Base-by-base conservation (phyloP, 345 rosid genomes). In the Geranium brycei region DNA sequence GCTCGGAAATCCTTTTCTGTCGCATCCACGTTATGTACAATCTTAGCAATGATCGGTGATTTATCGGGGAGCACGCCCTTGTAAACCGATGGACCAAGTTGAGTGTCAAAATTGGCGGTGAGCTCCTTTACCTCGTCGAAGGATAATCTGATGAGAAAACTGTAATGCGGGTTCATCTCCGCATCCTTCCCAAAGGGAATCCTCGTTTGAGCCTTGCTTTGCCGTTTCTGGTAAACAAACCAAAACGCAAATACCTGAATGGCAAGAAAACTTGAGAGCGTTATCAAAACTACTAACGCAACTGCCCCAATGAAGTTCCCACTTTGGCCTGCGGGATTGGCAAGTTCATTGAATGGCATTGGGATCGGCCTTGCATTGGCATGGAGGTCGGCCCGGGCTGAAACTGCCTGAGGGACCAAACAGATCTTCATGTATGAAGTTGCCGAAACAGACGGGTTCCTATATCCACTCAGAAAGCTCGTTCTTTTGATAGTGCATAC, bases 1-100 rank as follows among this genome's bases (percentile, higher is more conserved):
- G 84, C 82, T 69, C 89, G 69, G 73, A 87, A 87, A 64, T 80
- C 82, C 63, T 68, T 85, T 68, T 85, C 87, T 38, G 83, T 88
- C 66, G 83, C 88, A 61, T 80, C 82, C 23, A 83, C 81, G 0
- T 85, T 80, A 74, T 85, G 84, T 0, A 87, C 78, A 38, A 77
- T 82, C 74, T 87, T 87, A 59, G 81, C 88, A 5, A 90, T 87
- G 53, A 85, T 79, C 28, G 58, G 69, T 0, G 73, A 75, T 68
- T 73, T 75, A 69, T 81, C 79, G 17, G 73, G 47, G 23, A 87
- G 79, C 40, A 70, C 66, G 1, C 93, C 90, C 78, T 64, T 76
- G 64, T 82, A 83, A 16, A 85, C 93, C 31, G 78, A 71, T 3
- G 69, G 75, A 17, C 93, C 90, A 61, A 85, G 90, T 71, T 66